Evolutionary conservation across 2,329 filamentous ascomycete species (phyloP).

Genomic region (Chlorencoelia australis): DNA sequence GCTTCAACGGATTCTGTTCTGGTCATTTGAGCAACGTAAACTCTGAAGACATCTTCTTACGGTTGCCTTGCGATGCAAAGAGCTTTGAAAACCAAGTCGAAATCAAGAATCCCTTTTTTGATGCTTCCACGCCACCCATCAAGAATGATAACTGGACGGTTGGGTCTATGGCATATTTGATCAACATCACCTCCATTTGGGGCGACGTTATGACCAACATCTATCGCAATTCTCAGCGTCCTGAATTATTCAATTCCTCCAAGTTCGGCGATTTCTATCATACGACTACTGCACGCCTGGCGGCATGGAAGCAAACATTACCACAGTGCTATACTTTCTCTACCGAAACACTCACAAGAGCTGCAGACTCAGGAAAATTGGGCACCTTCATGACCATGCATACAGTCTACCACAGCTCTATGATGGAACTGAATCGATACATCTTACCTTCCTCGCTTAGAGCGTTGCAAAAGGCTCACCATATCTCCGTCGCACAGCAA

Average conservation of each 20-base stretch:
- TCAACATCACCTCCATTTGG: constrained; percentile 56
- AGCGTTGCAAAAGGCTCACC: constrained; percentile 32
- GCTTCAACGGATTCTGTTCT: constrained; percentile 50
- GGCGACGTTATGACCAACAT: constrained; percentile 52
- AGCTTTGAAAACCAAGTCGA: constrained; percentile 52
- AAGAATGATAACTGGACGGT: constrained; percentile 29
- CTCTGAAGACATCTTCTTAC: constrained; percentile 55
- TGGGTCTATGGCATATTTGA: constrained; percentile 44
- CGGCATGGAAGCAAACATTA: constrained; percentile 48
- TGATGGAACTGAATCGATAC: constrained; percentile 57
- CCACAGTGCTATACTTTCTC: constrained; percentile 45
- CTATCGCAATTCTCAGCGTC: constrained; percentile 36
- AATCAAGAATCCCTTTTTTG: constrained; percentile 49
- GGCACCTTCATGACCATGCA: constrained; percentile 56
- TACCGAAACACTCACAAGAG: constrained; percentile 45
- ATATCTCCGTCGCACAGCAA: constrained; percentile 38
- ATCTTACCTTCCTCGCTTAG: constrained; percentile 35
- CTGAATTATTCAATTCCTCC: constrained; percentile 21
- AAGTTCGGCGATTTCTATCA: constrained; percentile 38
- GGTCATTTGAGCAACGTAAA: constrained; percentile 46
- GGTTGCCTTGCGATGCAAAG: constrained; percentile 51
- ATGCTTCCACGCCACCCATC: constrained; percentile 36
- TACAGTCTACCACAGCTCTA: constrained; percentile 52
- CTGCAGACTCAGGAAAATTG: constrained; percentile 41
- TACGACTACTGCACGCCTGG: constrained; percentile 39